These are phyloP conservation scores for Saturnispora gosingensis DNA, from an alignment of 805 yeast species.

Conservation along the genomic window DNA sequence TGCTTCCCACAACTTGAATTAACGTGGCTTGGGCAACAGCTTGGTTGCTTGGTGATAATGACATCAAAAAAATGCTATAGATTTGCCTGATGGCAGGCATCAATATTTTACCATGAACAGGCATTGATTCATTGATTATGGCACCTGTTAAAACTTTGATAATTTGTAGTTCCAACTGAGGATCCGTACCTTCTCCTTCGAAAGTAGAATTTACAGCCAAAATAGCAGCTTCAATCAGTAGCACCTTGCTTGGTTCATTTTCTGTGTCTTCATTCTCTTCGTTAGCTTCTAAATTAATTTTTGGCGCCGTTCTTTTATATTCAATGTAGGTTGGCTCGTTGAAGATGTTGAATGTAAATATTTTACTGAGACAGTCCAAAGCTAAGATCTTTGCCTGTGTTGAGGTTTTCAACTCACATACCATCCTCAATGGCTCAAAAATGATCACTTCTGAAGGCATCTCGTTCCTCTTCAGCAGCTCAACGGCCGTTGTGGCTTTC, in stretches of 20 bases:
- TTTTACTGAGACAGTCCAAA: conserved; percentile 76
- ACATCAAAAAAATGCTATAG: conserved; percentile 82
- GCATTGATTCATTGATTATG: conserved; percentile 66
- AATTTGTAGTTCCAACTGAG: conserved; percentile 82
- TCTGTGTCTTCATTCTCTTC: conserved; percentile 36
- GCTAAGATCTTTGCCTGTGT: conserved; percentile 63
- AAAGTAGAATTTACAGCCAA: conserved; percentile 78
- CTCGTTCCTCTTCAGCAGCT: conserved; percentile 31
- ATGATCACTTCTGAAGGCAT: conserved; percentile 42
- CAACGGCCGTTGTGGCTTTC: conserved; percentile 34
- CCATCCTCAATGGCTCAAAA: conserved; percentile 68
- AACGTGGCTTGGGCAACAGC: conserved; percentile 92
- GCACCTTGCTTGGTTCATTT: conserved; percentile 30
- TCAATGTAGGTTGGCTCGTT: conserved; percentile 45
- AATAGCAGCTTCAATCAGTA: conserved; percentile 71
- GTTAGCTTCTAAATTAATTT: conserved; percentile 19
- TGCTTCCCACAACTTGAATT: conserved; percentile 79
- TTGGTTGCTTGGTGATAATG: conserved; percentile 75
- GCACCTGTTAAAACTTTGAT: conserved; percentile 87
- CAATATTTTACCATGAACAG: conserved; percentile 84
- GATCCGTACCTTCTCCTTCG: conserved; percentile 88
- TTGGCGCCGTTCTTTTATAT: conserved; percentile 15
- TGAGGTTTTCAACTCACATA: conserved; percentile 47
- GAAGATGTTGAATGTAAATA: conserved; percentile 78
- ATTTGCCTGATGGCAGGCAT: conserved; percentile 88